A percentile compares a stretch with the other conserved stretches of the same genome.
Conservation (phyloP, 768 basidiomycete genomes). For the Roridomyces roridus region DNA sequence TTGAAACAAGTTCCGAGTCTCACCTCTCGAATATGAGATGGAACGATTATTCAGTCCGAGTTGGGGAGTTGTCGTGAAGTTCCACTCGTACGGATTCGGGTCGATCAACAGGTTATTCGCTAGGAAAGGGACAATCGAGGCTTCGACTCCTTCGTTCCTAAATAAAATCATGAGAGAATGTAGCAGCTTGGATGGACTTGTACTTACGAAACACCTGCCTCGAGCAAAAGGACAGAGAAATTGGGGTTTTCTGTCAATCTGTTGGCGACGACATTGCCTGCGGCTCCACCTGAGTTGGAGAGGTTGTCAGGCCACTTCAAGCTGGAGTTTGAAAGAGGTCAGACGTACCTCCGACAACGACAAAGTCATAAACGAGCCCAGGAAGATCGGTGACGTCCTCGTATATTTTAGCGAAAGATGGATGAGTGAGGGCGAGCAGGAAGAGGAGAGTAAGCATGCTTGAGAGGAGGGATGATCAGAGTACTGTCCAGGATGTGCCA, state of each 20-base stretch:
- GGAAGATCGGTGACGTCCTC: constrained; percentile 11
- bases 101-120: constrained; percentile 2
- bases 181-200: neutral
- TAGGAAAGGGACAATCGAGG: constrained; percentile 21
- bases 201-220: constrained; percentile 28
- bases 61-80: constrained; percentile 34
- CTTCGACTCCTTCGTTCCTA: constrained; percentile 27
- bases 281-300: constrained; percentile 29
- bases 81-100: constrained; percentile 30
- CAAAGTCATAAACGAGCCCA: constrained; percentile 33
- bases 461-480: neutral
- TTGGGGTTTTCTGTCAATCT: constrained; percentile 28
- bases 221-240: constrained; percentile 32
- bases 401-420: constrained; percentile 9
- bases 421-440: neutral
- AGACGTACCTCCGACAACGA: constrained; percentile 36
- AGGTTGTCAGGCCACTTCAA: neutral
- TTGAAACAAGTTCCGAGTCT: neutral
- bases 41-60: constrained; percentile 22
- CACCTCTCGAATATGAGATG: constrained; percentile 29
- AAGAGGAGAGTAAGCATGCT: neutral
- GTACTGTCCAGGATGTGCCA: neutral
- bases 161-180: neutral
- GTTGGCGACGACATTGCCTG: constrained; percentile 35
- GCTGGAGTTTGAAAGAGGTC: neutral